Conservation (phyloP, 2,329 filamentous ascomycete genomes). For the Venturia aucupariae region DNA sequence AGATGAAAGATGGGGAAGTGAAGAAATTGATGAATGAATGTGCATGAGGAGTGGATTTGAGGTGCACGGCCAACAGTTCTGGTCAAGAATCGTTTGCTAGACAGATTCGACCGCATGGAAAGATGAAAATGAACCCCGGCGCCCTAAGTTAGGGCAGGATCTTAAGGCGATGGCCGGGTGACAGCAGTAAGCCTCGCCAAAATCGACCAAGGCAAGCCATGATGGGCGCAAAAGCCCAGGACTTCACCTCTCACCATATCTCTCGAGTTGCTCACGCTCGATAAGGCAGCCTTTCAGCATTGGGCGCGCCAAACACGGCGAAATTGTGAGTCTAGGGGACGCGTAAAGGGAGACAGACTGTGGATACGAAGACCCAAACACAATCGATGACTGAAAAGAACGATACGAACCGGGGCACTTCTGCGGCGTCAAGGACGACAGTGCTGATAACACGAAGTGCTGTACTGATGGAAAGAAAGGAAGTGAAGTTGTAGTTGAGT, state of each 20-base stretch:
- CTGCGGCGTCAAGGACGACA: background rate
- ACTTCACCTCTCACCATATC: background rate
- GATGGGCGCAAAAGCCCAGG: background rate
- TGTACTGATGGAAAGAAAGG: background rate
- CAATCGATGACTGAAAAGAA: background rate
- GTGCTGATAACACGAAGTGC: background rate
- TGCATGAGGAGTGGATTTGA: background rate
- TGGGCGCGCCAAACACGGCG: background rate
- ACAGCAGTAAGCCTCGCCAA: background rate
- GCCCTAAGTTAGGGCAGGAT: background rate
- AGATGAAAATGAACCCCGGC: background rate
- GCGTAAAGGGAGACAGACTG: background rate
- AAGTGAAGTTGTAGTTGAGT: background rate
- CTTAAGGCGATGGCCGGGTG: background rate
- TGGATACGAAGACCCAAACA: background rate
- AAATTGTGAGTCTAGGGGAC: background rate
- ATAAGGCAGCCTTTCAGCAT: background rate
- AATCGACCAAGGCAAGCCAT: background rate
- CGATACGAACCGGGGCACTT: conserved; percentile 4
- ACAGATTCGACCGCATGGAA: background rate
- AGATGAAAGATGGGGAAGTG: background rate
- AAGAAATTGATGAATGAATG: background rate
- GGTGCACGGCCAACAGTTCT: background rate
- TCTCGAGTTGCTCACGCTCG: background rate
- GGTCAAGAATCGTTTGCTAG: background rate